Conservation (phyloP, 2,329 filamentous ascomycete species). For the Ophiocordyceps camponoti-leonardi region DNA sequence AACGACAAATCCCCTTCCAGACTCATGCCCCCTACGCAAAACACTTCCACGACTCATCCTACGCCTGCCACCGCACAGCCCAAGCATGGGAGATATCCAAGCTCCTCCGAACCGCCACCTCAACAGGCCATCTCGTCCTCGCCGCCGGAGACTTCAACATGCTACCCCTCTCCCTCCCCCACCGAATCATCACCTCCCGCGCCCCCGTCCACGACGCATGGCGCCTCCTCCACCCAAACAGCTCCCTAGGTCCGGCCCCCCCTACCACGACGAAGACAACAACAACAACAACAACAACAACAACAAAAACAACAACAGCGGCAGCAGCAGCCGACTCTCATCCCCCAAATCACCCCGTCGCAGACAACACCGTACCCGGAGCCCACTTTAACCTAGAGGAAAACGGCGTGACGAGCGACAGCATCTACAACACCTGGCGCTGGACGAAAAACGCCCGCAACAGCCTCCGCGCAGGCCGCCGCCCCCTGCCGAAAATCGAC, state of each 20-base stretch:
- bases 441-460: conserved; percentile 62
- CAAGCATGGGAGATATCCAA: conserved; percentile 94
- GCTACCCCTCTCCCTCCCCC: conserved; percentile 70
- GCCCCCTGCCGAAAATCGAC: conserved; percentile 42
- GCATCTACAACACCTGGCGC: conserved; percentile 79
- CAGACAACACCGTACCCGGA: too few relatives aligned
- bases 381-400: conserved; percentile 61
- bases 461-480: conserved; percentile 40
- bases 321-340: too few relatives aligned
- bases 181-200: conserved; percentile 65
- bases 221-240: conserved; percentile 69
- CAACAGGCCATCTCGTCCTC: conserved; percentile 67
- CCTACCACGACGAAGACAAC: too few relatives aligned
- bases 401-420: conserved; percentile 81
- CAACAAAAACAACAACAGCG: too few relatives aligned
- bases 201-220: conserved; percentile 69
- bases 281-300: too few relatives aligned
- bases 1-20: conserved; percentile 8
- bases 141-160: conserved; percentile 94
- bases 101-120: conserved; percentile 64
- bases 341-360: too few relatives aligned
- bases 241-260: conserved; percentile 57
- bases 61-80: conserved; percentile 75
- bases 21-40: conserved; percentile 75
- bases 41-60: conserved; percentile 59